Evolutionary conservation across 257 asterid genomes (phyloP), one percentile per base, ranked within the genome.

Genomic region (Ligustrum vulgare): DNA sequence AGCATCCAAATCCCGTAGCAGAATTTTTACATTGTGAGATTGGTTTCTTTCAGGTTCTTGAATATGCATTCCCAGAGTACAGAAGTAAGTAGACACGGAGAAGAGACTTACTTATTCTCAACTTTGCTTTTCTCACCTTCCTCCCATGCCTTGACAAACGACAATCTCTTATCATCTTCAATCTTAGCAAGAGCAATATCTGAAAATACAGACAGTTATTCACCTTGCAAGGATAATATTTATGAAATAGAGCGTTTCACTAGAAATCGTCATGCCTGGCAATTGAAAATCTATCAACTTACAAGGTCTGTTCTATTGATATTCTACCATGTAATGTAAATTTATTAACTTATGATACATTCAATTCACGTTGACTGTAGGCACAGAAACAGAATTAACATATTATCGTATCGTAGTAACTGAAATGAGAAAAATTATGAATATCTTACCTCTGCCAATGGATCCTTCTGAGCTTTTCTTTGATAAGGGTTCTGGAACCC

Each of bases 91-190:
- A 49, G 12, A 83, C 51, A 58, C 0, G 60, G 65, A 41, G 33
- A 75, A 71, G 78, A 74, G 78, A 74, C 86, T 81, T 81, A 93
- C 98, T 84, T 89, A 88, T 91, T 93, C 68, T 91, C 91, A 47
- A 83, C 93, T 89, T 86, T 93, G 82, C 83, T 35, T 23, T 91
- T 91, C 78, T 91, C 97, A 56, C 84, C 82, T 49, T 93, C 97
- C 78, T 91, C 98, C 98, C 97, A 93, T 43, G 98, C 98, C 83
- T 88, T 88, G 72, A 91, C 75, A 79, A 78, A 89, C 10, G 97
- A 90, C 72, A 71, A 31, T 70, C 73, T 88, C 87, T 93, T 93
- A 13, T 93, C 96, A 15, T 72, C 83, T 49, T 82, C 89, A 74
- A 93, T 85, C 84, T 88, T 81, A 33, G 98, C 87, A 39, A 93